Conservation (phyloP, 768 basidiomycete genomes). For the Trichaptum fuscoviolaceum region DNA sequence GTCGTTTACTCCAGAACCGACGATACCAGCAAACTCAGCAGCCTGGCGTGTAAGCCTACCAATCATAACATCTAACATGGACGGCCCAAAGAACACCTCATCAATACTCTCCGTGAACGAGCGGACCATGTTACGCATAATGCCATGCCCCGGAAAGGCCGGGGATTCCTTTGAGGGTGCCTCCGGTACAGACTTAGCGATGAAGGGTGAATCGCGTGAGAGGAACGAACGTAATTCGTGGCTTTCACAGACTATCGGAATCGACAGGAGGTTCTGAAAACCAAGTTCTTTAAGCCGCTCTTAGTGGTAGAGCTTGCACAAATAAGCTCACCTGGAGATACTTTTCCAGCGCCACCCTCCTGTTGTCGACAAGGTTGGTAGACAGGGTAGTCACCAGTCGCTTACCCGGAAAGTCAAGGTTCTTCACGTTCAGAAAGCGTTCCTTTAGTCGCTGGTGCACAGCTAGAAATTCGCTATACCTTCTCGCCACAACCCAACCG, state of each 20-base stretch:
- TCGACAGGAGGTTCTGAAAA: constrained; percentile 61
- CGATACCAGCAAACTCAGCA: constrained; percentile 81
- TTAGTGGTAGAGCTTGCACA: constrained; percentile 9
- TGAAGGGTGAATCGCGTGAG: constrained; percentile 81
- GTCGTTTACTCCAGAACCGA: constrained; percentile 70
- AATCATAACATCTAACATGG: constrained; percentile 94
- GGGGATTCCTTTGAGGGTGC: constrained; percentile 35
- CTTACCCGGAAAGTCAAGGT: constrained; percentile 89
- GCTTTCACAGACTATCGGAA: constrained; percentile 75
- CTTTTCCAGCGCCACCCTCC: constrained; percentile 75
- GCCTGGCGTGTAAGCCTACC: constrained; percentile 86
- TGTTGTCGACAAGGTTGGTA: constrained; percentile 79
- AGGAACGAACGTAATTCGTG: constrained; percentile 80
- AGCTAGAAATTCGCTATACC: constrained; percentile 92
- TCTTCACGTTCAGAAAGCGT: constrained; percentile 56
- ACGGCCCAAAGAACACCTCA: constrained; percentile 94
- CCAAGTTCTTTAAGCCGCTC: not conserved
- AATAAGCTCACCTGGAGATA: constrained; percentile 72
- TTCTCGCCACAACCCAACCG: constrained; percentile 89
- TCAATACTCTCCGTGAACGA: constrained; percentile 94
- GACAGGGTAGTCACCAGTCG: constrained; percentile 85
- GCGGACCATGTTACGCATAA: constrained; percentile 85
- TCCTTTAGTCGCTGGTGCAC: constrained; percentile 87
- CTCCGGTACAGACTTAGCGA: constrained; percentile 43
- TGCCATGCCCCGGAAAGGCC: constrained; percentile 60